Evolutionary conservation across 2,329 filamentous ascomycete species (phyloP), one percentile per base, ranked within the genome.

Genomic region (Fusarium buxicola): DNA sequence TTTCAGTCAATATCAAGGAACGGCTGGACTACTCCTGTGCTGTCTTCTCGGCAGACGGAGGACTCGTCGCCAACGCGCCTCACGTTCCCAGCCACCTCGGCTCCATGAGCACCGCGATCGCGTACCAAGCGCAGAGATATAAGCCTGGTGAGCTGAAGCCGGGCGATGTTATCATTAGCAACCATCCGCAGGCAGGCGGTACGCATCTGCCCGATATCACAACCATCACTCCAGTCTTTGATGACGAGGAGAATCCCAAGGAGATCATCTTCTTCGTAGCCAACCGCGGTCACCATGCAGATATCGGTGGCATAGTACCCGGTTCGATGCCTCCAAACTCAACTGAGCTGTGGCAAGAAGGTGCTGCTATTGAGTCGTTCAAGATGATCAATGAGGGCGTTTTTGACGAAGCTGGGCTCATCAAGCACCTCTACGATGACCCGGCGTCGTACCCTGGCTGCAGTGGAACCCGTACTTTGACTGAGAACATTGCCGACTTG

Each of bases 401-500:
- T 0, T 73, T 73, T 16, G 69, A 73, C 12, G 71, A 73, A 21
- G 82, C 88, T 46, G 84, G 89, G 1, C 46, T 73, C 3, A 88
- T 92, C 54, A 86, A 60, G 75, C 90, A 7, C 76, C 92, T 27
- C 80, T 89, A 65, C 4, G 66, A 71, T 8, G 55, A 66, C 0
- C 69, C 69, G 1, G 66, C 57, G 1, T 65, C 60, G 0, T 71
- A 50, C n/a, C 65, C 66, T 0, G 69, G 71, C 2, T 73, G 70
- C 30, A 88, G 86, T 1, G 91, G 92, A 0, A 73, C 75, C 2
- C 81, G 92, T 16, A 93, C 91, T 70, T 79, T 95, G 1, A 88
- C 85, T 7, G 92, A 96, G 74, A 96, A 96, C 69, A 82, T 96
- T 60, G 93, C 92, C 40, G 92, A 96, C 71, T 81, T 96, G 16